phyloP scores from a whole-genome alignment of 768 basidiomycete genomes.

The Trametes coccinea region DNA sequence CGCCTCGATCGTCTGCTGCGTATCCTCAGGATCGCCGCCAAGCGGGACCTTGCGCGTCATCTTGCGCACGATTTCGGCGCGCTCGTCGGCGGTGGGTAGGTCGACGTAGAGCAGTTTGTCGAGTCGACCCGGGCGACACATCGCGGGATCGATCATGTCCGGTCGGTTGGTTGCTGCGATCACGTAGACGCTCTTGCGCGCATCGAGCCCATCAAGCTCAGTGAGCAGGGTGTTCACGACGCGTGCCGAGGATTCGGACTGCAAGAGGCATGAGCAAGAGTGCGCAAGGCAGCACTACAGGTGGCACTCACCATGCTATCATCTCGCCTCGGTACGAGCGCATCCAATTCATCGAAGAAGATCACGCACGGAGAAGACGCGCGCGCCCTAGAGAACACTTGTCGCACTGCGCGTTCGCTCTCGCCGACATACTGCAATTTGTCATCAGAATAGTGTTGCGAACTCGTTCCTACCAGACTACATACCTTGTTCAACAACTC shows the following conservation, averaged over 20 bases:
- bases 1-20: constrained; percentile 33
- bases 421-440: constrained; percentile 86
- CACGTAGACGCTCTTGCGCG: constrained; percentile 85
- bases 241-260: constrained; percentile 92
- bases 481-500: constrained; percentile 94
- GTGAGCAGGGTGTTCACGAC: constrained; percentile 94
- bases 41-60: constrained; percentile 73
- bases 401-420: constrained; percentile 91
- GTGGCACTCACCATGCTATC: constrained; percentile 70
- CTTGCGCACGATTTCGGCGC: constrained; percentile 82
- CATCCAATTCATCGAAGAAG: constrained; percentile 95
- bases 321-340: constrained; percentile 86
- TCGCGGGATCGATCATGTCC: constrained; percentile 97
- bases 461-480: not conserved
- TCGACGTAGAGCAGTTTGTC: constrained; percentile 96
- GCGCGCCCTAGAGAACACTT: constrained; percentile 91
- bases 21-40: constrained; percentile 27
- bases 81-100: constrained; percentile 70
- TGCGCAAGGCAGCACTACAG: not conserved
- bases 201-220: constrained; percentile 89
- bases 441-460: not conserved
- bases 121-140: constrained; percentile 94
- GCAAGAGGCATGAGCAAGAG: not conserved
- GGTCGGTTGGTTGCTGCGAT: constrained; percentile 95
- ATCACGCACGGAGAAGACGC: constrained; percentile 94